Base-by-base conservation (phyloP, 495 filamentous ascomycete species). In the Mytilinidion resinicola region DNA sequence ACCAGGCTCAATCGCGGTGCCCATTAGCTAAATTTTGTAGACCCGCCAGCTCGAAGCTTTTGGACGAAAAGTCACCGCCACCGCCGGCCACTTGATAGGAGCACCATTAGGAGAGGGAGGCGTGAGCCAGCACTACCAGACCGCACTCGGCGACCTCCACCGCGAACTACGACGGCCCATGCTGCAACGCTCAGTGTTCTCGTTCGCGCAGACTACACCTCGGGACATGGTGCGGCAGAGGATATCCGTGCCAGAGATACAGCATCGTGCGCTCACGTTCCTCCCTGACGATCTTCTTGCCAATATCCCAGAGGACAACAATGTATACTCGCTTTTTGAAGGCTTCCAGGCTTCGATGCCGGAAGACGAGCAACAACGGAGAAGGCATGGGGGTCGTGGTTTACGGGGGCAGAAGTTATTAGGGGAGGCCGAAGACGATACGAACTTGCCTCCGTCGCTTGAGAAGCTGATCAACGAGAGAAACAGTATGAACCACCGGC, bases 331-430 rank as follows among this genome's bases (percentile, higher is more conserved):
- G 10, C 77, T 99, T 6, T 96, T 99, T 70, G 87, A 99, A 73
- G 93, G 95, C 61, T 99, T 99, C 67, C 84, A 95, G 74, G 95
- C 91, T 34, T 88, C 85, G 51, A 74, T 95, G 56, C 91, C 91
- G 33, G 90, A 96, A 53, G 78, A 84, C 48, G 74, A 78, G 39
- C 81, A 84, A 36, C 78, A 79, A 55, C 85, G 85, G 70, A 84
- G 82, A 68, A 63, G 60, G 30, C 87, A 91, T 72, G 77, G 83
- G 56, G 78, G 87, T 67, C 81, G 80, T 33, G 75, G 77, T 25
- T 86, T 87, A n/a, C 84, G 87, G 59, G 83, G 85, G 8, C 80
- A 85, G 60, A 89, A 88, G 68, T 67, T 90, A 50, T 71, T 96
- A 36, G 87, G 86, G 56, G 86, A 87, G 38, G 73, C 69, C 21